Percentiles rank a stretch among this genome's conserved stretches.
Evolutionary conservation across 441 rosid species (phyloP).

Genomic region (Gossypium aridum): DNA sequence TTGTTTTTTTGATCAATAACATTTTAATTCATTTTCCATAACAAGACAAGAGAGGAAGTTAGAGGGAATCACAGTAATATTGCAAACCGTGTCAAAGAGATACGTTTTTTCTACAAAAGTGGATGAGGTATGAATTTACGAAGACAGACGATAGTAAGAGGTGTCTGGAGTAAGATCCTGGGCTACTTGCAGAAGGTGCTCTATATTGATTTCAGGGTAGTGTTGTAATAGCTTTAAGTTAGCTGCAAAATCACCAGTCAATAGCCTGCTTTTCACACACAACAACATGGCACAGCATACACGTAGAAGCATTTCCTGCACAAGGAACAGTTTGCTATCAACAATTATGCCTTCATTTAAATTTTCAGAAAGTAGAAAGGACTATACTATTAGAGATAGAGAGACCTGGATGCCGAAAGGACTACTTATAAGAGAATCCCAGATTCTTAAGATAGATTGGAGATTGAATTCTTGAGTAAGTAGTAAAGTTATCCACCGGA

Average conservation of each 20-base stretch:
- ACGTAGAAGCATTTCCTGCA: slow-evolving; percentile 66
- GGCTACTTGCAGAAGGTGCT: slow-evolving; percentile 53
- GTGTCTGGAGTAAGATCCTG: slow-evolving; percentile 44
- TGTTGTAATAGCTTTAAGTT: slow-evolving; percentile 61
- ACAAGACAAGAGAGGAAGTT: background rate
- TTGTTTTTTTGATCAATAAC: background rate
- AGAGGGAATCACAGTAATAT: background rate
- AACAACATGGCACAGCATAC: slow-evolving; percentile 67
- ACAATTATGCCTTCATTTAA: background rate
- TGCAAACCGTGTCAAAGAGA: slow-evolving; percentile 3
- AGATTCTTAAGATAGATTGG: slow-evolving; percentile 54
- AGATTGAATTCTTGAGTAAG: slow-evolving; percentile 68
- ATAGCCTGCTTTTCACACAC: slow-evolving; percentile 42
- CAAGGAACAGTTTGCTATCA: background rate
- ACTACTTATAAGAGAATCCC: slow-evolving; percentile 69
- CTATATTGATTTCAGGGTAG: slow-evolving; percentile 49
- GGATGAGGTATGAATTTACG: slow-evolving; percentile 11
- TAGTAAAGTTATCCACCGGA: slow-evolving; percentile 74
- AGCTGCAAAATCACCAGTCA: slow-evolving; percentile 53
- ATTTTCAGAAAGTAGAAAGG: background rate
- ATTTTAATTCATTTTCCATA: background rate
- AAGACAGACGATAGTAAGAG: slow-evolving; percentile 30
- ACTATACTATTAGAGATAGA: background rate
- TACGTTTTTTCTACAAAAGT: background rate
- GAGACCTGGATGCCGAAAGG: slow-evolving; percentile 61